Base-by-base conservation (phyloP, 345 rosid species). In the Citrus unshiu region DNA sequence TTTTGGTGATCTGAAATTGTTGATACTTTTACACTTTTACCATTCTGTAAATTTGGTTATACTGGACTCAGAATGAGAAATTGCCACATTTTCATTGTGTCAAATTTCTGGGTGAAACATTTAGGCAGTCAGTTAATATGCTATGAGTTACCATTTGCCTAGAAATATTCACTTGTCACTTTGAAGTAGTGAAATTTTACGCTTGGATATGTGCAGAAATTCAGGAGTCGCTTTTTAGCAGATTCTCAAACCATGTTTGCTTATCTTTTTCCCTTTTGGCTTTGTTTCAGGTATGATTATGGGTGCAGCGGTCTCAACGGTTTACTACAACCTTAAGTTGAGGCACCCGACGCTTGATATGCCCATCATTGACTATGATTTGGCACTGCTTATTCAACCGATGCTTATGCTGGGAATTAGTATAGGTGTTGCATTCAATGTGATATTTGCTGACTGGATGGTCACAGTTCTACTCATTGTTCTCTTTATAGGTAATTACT, bases 381-480 rank as follows among this genome's bases (percentile, higher is more conserved):
- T 94, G 65, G 95, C 96, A 0, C 82, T 93, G 37, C 85, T 94
- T 13, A 89, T 94, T 61, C 98, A 94, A 77, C 98, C 97, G 2
- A 93, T 94, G 97, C 86, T 94, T 27, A 92, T 93, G 90, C 83
- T 94, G 43, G 98, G 97, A 40, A 88, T 94, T 71, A 94, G 98
- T 58, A 29, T 91, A 59, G 98, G 97, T 3, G 98, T 94, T 57
- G 83, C 93, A 29, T 90, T 91, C 74, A 91, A 91, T 76, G 94
- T 92, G 43, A 72, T 91, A 60, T 94, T 94, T 78, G 91, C 97
- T 0, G 94, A 94, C 78, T 92, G 95, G 97, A 81, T 91, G 95
- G 93, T 94, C 75, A 94, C 97, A 1, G 80, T 92, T 79, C 81
- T 94, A 82, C 97, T 94, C 65, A 92, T 94, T 72, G n/a, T 94